These are phyloP conservation scores for Mucor saturninus DNA, from an alignment of 371 early-diverging fungal genomes.

Conservation along the genomic window DNA sequence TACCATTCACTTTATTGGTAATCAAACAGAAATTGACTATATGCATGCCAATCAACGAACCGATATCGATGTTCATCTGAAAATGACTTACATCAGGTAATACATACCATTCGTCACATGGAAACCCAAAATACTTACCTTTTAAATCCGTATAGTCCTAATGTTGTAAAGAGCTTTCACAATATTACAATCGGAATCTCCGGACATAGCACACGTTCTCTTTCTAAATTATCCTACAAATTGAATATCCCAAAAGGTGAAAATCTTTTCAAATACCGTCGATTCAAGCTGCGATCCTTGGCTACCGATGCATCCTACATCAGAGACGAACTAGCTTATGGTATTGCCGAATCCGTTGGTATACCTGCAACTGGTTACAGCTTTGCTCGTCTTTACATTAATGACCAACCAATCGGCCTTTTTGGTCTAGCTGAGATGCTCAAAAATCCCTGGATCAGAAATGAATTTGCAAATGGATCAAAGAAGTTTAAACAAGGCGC, in stretches of 20 bases:
- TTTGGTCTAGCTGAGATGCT: constrained; percentile 40
- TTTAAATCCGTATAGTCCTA: constrained; percentile 1
- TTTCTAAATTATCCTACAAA: constrained; percentile 31
- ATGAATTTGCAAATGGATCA: constrained; percentile 32
- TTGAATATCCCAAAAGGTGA: constrained; percentile 31
- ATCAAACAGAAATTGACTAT: constrained; percentile 21
- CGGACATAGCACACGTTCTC: constrained; percentile 30
- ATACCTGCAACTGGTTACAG: constrained; percentile 43
- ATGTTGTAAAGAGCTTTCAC: constrained; percentile 8
- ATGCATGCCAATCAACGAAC: constrained; percentile 30
- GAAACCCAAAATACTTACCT: background rate
- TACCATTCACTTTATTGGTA: constrained; percentile 29
- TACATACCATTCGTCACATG: background rate
- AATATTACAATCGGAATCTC: constrained; percentile 24
- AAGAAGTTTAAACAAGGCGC: constrained; percentile 30
- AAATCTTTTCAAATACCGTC: constrained; percentile 33
- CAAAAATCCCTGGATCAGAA: constrained; percentile 40
- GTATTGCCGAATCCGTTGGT: constrained; percentile 46
- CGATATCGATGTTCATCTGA: constrained; percentile 21
- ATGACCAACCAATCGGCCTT: constrained; percentile 38
- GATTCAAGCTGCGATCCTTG: constrained; percentile 39
- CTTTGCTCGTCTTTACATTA: constrained; percentile 37
- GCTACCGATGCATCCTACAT: constrained; percentile 52
- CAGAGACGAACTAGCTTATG: constrained; percentile 54
- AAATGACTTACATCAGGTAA: constrained; percentile 41